Evolutionary conservation across 2,329 filamentous ascomycete species (phyloP).

Genomic region (Ambrosiella xylebori): DNA sequence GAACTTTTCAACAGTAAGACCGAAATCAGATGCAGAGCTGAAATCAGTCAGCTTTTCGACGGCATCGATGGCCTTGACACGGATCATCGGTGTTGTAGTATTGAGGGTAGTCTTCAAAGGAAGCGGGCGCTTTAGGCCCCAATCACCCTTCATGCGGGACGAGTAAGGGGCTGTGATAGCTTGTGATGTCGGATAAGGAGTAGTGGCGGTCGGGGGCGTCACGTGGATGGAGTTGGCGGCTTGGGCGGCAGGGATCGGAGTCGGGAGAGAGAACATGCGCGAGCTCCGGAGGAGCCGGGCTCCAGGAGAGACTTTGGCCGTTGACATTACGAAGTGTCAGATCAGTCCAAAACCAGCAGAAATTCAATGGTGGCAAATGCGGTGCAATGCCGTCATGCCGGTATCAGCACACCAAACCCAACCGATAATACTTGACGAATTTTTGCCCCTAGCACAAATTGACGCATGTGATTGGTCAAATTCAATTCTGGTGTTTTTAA

Average conservation of each 20-base stretch:
- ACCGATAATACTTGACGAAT: constrained; percentile 11
- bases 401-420: not conserved
- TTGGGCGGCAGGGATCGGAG: constrained; percentile 49
- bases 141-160: constrained; percentile 65
- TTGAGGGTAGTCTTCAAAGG: constrained; percentile 58
- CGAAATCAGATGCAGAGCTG: constrained; percentile 64
- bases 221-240: constrained; percentile 23
- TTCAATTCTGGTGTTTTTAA: not conserved
- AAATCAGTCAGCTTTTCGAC: constrained; percentile 83
- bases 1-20: constrained; percentile 67
- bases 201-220: constrained; percentile 36
- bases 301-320: constrained; percentile 35
- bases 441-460: constrained; percentile 8
- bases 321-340: constrained; percentile 5
- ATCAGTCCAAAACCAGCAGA: no score
- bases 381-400: no score
- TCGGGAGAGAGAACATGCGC: constrained; percentile 74
- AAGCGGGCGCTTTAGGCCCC: constrained; percentile 77
- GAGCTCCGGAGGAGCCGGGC: constrained; percentile 65
- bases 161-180: constrained; percentile 61
- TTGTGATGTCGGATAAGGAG: constrained; percentile 63
- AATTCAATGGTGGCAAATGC: no score
- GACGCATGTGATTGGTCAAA: constrained; percentile 8
- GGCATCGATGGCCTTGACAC: constrained; percentile 65
- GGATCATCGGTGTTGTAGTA: constrained; percentile 56